These are phyloP conservation scores for Kazachstania viticola DNA, from an alignment of 805 yeast genomes.

Conservation along the genomic window DNA sequence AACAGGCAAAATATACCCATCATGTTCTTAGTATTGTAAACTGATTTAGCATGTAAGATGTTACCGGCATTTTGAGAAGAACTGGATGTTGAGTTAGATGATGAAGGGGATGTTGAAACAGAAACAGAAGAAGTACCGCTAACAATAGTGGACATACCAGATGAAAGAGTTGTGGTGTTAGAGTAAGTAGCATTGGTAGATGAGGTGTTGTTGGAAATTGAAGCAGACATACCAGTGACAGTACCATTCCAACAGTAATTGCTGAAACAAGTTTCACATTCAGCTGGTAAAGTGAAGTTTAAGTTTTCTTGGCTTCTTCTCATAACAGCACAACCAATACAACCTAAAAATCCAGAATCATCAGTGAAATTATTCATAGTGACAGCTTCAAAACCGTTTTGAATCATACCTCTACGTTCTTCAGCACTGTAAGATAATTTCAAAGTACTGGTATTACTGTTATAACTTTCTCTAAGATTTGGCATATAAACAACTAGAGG, in stretches of 20 bases:
- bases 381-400: conserved; percentile 64
- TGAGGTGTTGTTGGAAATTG: neutral
- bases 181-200: too few relatives aligned
- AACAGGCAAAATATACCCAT: too few relatives aligned
- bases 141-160: neutral
- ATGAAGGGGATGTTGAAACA: neutral
- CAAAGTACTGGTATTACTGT: conserved; percentile 61
- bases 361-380: conserved; percentile 56
- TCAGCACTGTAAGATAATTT: conserved; percentile 48
- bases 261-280: conserved; percentile 61
- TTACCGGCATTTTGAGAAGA: too few relatives aligned
- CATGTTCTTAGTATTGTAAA: too few relatives aligned
- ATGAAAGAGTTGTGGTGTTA: neutral
- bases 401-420: conserved; percentile 48
- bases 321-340: conserved; percentile 75
- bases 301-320: conserved; percentile 67
- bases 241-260: conserved; percentile 45
- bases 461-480: conserved; percentile 52
- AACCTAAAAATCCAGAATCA: conserved; percentile 57
- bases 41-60: too few relatives aligned
- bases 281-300: conserved; percentile 45
- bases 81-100: neutral
- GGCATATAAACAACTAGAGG: conserved; percentile 74
- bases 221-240: neutral
- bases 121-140: neutral